Evolutionary conservation across 768 basidiomycete genomes (phyloP).

Genomic region (Mycena indigotica): DNA sequence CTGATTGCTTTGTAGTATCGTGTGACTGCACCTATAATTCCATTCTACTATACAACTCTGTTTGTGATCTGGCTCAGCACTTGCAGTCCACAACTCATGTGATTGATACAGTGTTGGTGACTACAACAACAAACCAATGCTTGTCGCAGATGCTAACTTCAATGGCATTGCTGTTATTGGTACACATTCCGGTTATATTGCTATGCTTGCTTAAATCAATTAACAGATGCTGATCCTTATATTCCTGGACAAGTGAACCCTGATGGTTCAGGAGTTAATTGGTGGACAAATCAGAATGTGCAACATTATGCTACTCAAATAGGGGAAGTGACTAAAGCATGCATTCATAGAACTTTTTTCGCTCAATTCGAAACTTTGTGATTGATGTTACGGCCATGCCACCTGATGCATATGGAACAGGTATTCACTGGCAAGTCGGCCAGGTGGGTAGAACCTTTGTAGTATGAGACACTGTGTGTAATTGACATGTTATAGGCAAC

Average conservation of each 20-base stretch:
- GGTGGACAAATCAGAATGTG: slow-evolving; percentile 17
- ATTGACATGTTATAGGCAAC: slow-evolving; percentile 26
- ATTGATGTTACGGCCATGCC: slow-evolving; percentile 31
- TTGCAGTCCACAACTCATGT: not conserved
- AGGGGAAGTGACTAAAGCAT: too few species aligned
- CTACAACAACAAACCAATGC: not conserved
- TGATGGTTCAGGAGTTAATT: slow-evolving; percentile 11
- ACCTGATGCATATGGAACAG: not conserved
- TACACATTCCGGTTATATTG: not conserved
- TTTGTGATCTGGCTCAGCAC: not conserved
- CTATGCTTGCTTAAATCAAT: not conserved
- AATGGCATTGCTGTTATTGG: not conserved
- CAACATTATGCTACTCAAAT: not conserved
- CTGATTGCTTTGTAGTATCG: too few species aligned
- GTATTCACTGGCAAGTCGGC: slow-evolving; percentile 47
- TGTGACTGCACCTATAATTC: not conserved
- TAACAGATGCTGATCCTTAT: not conserved
- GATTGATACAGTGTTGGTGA: not conserved
- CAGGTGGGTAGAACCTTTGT: slow-evolving; percentile 29
- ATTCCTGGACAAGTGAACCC: not conserved
- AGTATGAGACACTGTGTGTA: not conserved
- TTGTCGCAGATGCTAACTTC: not conserved
- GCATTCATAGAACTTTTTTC: not conserved
- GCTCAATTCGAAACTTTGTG: not conserved
- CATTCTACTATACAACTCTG: not conserved